Conservation (phyloP, 768 basidiomycete species). For the Trametes cingulata region DNA sequence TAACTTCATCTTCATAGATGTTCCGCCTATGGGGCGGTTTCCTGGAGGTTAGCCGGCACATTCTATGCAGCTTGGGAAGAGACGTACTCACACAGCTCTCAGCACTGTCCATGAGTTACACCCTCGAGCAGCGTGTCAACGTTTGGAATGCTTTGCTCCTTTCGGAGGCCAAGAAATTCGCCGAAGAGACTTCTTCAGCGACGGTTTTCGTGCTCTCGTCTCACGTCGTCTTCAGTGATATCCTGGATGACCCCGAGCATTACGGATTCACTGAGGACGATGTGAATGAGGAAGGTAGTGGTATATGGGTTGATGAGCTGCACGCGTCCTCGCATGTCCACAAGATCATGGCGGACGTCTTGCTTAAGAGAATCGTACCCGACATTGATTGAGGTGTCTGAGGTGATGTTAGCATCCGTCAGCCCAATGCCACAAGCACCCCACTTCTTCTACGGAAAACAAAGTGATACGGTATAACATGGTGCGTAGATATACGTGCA, state of each 20-base stretch:
- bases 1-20: slow-evolving; percentile 40
- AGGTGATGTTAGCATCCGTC: too few relatives aligned
- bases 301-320: slow-evolving; percentile 42
- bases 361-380: too few relatives aligned
- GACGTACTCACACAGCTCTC: not conserved
- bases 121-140: slow-evolving; percentile 20
- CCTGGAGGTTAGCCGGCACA: slow-evolving; percentile 33
- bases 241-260: slow-evolving; percentile 38
- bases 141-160: slow-evolving; percentile 37
- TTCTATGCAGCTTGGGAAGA: not conserved
- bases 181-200: slow-evolving; percentile 5
- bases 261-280: slow-evolving; percentile 37
- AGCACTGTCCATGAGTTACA: too few relatives aligned
- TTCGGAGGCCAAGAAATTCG: slow-evolving; percentile 12
- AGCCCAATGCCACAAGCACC: too few relatives aligned
- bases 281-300: slow-evolving; percentile 29
- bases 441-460: too few relatives aligned
- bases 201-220: slow-evolving; percentile 38
- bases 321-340: slow-evolving; percentile 40
- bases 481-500: too few relatives aligned
- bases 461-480: not conserved
- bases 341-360: slow-evolving; percentile 30
- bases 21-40: slow-evolving; percentile 40
- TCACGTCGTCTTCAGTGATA: slow-evolving; percentile 31
- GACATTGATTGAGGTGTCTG: too few relatives aligned